Percentiles rank a stretch among this genome's conserved stretches.
These are phyloP conservation scores for Mortierella sp. DNA, from an alignment of 371 early-diverging fungal genomes.

Conservation along the genomic window DNA sequence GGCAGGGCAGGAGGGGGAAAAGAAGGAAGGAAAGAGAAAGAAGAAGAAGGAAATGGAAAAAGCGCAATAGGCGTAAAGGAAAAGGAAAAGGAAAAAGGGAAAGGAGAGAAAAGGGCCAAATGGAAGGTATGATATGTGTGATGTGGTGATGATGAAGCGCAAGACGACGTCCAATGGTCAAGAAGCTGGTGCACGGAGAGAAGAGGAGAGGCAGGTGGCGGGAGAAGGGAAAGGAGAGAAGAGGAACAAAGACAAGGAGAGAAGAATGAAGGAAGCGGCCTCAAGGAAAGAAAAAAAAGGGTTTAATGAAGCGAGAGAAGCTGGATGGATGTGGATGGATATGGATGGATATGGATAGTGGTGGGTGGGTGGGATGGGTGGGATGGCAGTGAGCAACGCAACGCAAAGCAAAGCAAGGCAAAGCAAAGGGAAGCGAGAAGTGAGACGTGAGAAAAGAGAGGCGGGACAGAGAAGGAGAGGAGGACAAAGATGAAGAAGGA, in stretches of 20 bases:
- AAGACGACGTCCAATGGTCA: neutral
- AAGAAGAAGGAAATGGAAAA: constrained; percentile 1
- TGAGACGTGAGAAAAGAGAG: neutral
- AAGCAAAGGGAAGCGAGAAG: neutral
- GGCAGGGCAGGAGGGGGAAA: neutral
- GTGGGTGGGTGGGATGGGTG: too few species aligned
- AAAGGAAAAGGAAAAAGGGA: neutral
- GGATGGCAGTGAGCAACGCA: neutral
- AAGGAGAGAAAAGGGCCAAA: neutral
- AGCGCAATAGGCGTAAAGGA: neutral
- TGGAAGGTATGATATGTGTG: constrained; percentile 1
- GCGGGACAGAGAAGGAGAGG: neutral
- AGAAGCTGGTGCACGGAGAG: constrained; percentile 7
- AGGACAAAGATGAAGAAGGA: neutral
- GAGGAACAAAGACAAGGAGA: too few species aligned
- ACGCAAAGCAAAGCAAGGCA: too few species aligned
- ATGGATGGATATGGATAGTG: too few species aligned
- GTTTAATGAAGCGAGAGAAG: neutral
- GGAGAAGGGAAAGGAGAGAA: neutral
- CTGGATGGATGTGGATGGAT: neutral
- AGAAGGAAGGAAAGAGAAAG: constrained; percentile 6
- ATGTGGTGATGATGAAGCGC: neutral
- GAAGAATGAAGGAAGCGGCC: too few species aligned
- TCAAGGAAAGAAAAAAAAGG: neutral
- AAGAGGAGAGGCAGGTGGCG: neutral